phyloP scores from a whole-genome alignment of 345 rosid genomes.

The Mercurialis annua region DNA sequence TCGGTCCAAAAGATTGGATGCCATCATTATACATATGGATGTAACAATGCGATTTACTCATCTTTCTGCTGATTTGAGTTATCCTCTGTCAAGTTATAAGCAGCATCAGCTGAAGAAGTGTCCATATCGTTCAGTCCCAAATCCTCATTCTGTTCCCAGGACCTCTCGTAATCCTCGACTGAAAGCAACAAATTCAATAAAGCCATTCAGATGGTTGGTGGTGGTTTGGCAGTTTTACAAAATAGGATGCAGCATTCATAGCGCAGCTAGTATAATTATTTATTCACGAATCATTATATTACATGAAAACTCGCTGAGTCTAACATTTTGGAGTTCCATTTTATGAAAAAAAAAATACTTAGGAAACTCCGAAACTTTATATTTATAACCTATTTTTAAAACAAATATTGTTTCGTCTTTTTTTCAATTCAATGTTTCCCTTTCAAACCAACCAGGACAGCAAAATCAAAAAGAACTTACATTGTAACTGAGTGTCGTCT shows the following conservation, averaged over 20 bases:
- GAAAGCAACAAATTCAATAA: conserved; percentile 11
- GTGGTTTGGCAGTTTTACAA: neutral
- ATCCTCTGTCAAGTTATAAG: conserved; percentile 35
- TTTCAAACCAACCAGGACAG: too few relatives aligned
- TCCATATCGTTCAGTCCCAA: conserved; percentile 87
- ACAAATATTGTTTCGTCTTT: neutral
- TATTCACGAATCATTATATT: too few relatives aligned
- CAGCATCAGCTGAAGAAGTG: conserved; percentile 80
- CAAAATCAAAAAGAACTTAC: conserved; percentile 50
- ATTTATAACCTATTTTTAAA: too few relatives aligned
- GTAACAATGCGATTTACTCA: neutral
- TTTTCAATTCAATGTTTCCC: neutral
- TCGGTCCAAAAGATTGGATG: neutral
- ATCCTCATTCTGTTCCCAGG: conserved; percentile 96
- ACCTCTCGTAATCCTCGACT: conserved; percentile 83
- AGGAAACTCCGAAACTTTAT: too few relatives aligned
- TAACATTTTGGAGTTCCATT: too few relatives aligned
- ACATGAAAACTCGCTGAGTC: too few relatives aligned
- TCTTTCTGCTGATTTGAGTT: neutral
- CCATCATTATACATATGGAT: neutral
- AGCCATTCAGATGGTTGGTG: neutral
- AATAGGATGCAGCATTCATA: too few relatives aligned
- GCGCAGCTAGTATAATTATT: too few relatives aligned
- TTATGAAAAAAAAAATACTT: too few relatives aligned
- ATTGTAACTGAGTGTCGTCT: conserved; percentile 73